These are phyloP conservation scores for Penicillium sp. DNA, from an alignment of 2,329 filamentous ascomycete species.

Conservation along the genomic window DNA sequence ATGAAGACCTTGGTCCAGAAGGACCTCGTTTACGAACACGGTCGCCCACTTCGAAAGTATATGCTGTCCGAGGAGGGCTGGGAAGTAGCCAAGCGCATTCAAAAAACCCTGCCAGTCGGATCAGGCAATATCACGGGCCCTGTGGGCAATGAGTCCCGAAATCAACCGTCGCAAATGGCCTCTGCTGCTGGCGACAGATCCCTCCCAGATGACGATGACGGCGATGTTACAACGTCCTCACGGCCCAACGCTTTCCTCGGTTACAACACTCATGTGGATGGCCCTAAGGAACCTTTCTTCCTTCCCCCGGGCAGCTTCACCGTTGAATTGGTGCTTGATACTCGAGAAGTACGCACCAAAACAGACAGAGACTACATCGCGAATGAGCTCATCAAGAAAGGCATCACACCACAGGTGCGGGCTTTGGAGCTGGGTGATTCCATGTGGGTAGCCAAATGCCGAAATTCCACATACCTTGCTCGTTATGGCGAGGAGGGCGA, in stretches of 20 bases:
- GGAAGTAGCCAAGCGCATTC: constrained; percentile 69
- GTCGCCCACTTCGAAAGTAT: constrained; percentile 68
- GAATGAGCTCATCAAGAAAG: constrained; percentile 67
- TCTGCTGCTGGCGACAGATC: not conserved
- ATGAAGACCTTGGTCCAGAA: constrained; percentile 76
- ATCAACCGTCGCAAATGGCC: constrained; percentile 3
- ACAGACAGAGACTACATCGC: constrained; percentile 77
- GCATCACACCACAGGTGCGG: constrained; percentile 66
- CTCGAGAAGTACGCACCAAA: constrained; percentile 71
- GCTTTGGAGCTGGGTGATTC: constrained; percentile 72
- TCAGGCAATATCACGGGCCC: constrained; percentile 21
- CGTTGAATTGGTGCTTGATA: constrained; percentile 72
- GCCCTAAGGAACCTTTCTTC: constrained; percentile 58
- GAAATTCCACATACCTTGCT: constrained; percentile 59
- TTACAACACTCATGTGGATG: constrained; percentile 12
- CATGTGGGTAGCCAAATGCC: constrained; percentile 75
- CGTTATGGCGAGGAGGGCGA: constrained; percentile 58
- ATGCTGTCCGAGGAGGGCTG: constrained; percentile 74
- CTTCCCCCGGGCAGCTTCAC: constrained; percentile 68
- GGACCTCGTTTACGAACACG: constrained; percentile 71
- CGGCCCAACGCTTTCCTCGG: not conserved
- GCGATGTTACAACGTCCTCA: constrained; percentile 9
- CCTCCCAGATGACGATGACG: constrained; percentile 8
- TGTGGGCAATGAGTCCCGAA: constrained; percentile 6
- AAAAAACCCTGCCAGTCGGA: constrained; percentile 46